Percentiles rank a stretch among this genome's conserved stretches.
Evolutionary conservation across 441 rosid species (phyloP).

Genomic region (Croton setiger): DNA sequence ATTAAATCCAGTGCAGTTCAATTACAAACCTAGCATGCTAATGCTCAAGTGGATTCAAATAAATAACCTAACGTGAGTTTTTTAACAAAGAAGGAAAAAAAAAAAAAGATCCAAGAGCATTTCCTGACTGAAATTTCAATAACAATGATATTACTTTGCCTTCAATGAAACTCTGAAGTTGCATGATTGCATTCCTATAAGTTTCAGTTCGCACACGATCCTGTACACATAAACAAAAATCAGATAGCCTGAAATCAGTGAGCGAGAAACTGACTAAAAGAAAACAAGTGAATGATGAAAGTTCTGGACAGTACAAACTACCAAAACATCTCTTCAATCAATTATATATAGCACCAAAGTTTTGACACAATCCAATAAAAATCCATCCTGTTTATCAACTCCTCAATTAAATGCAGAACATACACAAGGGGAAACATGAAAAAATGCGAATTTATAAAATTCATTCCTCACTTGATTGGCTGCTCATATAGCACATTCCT

Average conservation of each 20-base stretch:
- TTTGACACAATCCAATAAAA: neutral
- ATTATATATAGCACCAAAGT: neutral
- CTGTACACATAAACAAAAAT: constrained; percentile 36
- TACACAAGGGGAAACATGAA: neutral
- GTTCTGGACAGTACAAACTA: neutral
- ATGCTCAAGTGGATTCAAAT: neutral
- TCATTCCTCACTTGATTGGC: too few species aligned
- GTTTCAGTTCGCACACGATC: constrained; percentile 88
- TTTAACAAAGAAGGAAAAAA: neutral
- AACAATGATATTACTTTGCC: constrained; percentile 68
- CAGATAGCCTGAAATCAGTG: neutral
- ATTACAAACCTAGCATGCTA: neutral
- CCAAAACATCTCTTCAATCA: neutral
- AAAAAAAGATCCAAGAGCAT: constrained; percentile 9
- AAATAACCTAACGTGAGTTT: constrained; percentile 8
- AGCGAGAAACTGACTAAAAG: constrained; percentile 12
- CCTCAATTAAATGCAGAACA: too few species aligned
- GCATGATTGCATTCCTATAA: constrained; percentile 79
- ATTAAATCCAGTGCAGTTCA: neutral
- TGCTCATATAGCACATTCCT: neutral
- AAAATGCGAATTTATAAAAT: neutral
- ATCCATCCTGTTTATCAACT: neutral
- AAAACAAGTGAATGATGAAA: constrained; percentile 5
- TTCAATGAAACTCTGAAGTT: constrained; percentile 70
- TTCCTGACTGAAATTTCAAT: constrained; percentile 11